Evolutionary conservation across 257 asterid genomes (phyloP).

Genomic region (Plantago major): DNA sequence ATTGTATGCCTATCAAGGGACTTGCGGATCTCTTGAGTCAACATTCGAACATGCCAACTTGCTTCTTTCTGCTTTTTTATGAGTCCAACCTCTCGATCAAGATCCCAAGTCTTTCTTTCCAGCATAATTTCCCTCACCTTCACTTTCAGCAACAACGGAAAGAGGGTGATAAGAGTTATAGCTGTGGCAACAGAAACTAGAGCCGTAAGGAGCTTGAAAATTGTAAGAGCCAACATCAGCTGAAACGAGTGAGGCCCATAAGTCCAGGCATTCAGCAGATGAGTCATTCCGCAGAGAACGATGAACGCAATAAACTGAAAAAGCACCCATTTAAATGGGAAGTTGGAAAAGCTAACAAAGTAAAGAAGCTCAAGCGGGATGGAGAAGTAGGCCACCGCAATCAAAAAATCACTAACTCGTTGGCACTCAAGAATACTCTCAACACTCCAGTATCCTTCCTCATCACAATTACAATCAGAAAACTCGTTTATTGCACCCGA

Average conservation of each 20-base stretch:
- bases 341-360: slow-evolving; percentile 69
- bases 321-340: slow-evolving; percentile 94
- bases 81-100: slow-evolving; percentile 72
- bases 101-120: slow-evolving; percentile 76
- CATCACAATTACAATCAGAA: slow-evolving; percentile 70
- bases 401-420: slow-evolving; percentile 73
- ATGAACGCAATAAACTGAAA: slow-evolving; percentile 82
- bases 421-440: slow-evolving; percentile 66
- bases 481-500: slow-evolving; percentile 42
- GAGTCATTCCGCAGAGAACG: slow-evolving; percentile 93
- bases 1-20: slow-evolving; percentile 90
- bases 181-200: slow-evolving; percentile 85
- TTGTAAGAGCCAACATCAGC: slow-evolving; percentile 73
- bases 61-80: slow-evolving; percentile 72
- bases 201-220: slow-evolving; percentile 81
- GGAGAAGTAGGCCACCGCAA: slow-evolving; percentile 91
- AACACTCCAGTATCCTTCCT: slow-evolving; percentile 71
- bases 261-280: slow-evolving; percentile 86
- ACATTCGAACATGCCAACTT: slow-evolving; percentile 85
- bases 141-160: slow-evolving; percentile 74
- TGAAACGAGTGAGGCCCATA: slow-evolving; percentile 82
- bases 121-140: slow-evolving; percentile 84
- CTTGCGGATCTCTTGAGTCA: slow-evolving; percentile 85
- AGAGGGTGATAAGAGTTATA: slow-evolving; percentile 62
- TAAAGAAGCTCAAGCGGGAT: slow-evolving; percentile 92